phyloP scores from a whole-genome alignment of 148 eudicot species.

The Euryodendron excelsum region DNA sequence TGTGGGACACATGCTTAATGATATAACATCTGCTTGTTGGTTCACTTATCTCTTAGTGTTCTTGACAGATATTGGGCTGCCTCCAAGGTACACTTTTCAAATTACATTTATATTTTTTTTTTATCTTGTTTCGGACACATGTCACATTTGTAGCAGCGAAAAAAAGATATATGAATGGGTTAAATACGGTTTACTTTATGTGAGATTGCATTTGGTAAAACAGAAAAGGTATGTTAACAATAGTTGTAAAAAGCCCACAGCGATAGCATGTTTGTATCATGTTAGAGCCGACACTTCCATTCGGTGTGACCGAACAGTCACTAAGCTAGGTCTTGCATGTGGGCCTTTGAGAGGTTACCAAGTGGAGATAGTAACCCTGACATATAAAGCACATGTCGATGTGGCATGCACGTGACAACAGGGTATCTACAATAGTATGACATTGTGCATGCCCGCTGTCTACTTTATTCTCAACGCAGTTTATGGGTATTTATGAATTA shows the following conservation, averaged over 20 bases:
- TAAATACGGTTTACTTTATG: neutral
- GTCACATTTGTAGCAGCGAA: neutral
- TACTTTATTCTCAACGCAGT: neutral
- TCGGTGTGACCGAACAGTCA: no score
- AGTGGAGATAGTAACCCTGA: no score
- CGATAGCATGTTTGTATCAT: neutral
- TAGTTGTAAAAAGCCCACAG: neutral
- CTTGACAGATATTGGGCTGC: constrained; percentile 80
- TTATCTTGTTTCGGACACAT: no score
- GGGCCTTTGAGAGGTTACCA: no score
- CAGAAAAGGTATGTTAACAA: neutral
- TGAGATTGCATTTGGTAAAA: neutral
- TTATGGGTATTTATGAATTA: neutral
- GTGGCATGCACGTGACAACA: no score
- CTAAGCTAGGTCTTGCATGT: no score
- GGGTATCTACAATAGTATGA: no score
- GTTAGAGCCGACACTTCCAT: no score
- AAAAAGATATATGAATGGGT: neutral
- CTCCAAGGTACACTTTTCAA: constrained; percentile 52
- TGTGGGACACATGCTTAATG: constrained; percentile 94
- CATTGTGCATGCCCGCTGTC: neutral
- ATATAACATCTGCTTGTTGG: constrained; percentile 95
- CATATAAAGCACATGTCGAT: no score
- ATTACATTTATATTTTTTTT: neutral
- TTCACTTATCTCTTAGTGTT: constrained; percentile 89